Evolutionary conservation across 768 basidiomycete species (phyloP).

Genomic region (Mycena rebaudengoi): DNA sequence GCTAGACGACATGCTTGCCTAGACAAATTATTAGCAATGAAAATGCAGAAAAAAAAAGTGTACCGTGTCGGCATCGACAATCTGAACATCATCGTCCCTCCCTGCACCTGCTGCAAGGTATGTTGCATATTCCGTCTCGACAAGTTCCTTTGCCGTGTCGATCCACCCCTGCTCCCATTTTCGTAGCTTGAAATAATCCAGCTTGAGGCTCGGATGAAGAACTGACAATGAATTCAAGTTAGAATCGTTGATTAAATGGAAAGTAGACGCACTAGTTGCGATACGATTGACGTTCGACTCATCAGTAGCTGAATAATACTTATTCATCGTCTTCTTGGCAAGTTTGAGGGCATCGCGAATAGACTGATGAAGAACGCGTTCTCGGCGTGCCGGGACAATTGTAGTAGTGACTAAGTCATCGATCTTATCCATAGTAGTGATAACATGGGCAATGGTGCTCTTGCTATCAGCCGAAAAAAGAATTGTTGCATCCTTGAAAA

Average conservation of each 20-base stretch:
- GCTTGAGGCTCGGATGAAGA: conserved; percentile 39
- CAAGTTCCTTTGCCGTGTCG: conserved; percentile 24
- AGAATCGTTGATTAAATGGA: neutral
- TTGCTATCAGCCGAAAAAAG: conserved; percentile 31
- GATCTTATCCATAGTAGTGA: conserved; percentile 44
- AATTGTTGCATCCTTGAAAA: conserved; percentile 35
- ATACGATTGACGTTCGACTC: conserved; percentile 29
- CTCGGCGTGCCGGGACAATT: neutral
- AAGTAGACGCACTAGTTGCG: conserved; percentile 32
- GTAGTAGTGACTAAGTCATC: conserved; percentile 28
- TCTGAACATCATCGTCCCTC: neutral
- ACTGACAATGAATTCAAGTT: conserved; percentile 24
- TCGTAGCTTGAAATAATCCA: conserved; percentile 36
- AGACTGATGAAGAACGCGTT: neutral
- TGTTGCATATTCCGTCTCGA: conserved; percentile 25
- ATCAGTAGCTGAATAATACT: conserved; percentile 34
- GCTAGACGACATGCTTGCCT: conserved; percentile 1
- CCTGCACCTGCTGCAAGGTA: conserved; percentile 5
- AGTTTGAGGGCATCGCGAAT: conserved; percentile 29
- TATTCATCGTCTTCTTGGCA: conserved; percentile 34
- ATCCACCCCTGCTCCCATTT: conserved; percentile 37
- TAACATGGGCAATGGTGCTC: conserved; percentile 34
- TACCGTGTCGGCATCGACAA: neutral
- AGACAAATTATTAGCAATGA: neutral
- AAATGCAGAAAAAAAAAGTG: neutral